A percentile compares a stretch with the other conserved stretches of the same genome.
Evolutionary conservation across 140 eudicot species (phyloP).

Genomic region (Flaveria floridana): DNA sequence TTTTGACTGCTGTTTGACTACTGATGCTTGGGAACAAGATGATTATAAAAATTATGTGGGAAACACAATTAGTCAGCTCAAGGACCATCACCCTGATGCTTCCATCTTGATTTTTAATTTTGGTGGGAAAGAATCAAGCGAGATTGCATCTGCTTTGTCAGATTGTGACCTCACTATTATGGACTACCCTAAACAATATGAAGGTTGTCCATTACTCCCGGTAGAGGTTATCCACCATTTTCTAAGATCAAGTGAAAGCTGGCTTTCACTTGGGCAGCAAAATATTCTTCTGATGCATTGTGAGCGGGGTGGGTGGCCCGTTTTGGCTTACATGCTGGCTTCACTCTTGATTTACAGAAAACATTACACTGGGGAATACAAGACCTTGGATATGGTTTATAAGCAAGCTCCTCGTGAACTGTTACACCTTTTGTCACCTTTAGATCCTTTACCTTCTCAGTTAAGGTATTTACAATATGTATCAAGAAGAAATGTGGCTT

Average conservation of each 20-base stretch:
- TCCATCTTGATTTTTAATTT: slow-evolving; percentile 69
- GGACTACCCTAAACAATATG: slow-evolving; percentile 67
- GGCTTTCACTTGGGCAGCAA: slow-evolving; percentile 73
- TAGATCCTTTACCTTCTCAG: slow-evolving; percentile 84
- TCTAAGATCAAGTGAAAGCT: slow-evolving; percentile 70
- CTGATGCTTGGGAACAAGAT: slow-evolving; percentile 49
- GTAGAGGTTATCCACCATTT: slow-evolving; percentile 78
- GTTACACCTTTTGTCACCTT: slow-evolving; percentile 48
- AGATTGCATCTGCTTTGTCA: slow-evolving; percentile 47
- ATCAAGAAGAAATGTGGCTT: slow-evolving; percentile 62
- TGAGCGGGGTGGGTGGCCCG: slow-evolving; percentile 74
- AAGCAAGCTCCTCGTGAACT: slow-evolving; percentile 80
- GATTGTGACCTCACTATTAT: slow-evolving; percentile 62
- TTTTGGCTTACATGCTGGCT: slow-evolving; percentile 83
- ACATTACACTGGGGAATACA: slow-evolving; percentile 68
- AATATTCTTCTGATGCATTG: slow-evolving; percentile 84
- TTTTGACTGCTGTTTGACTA: slow-evolving; percentile 80
- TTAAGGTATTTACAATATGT: slow-evolving; percentile 74
- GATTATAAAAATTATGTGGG: slow-evolving; percentile 56
- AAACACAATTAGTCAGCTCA: slow-evolving; percentile 53
- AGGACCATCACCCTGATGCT: slow-evolving; percentile 59
- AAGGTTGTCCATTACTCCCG: slow-evolving; percentile 63
- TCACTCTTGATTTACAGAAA: slow-evolving; percentile 67
- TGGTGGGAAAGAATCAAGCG: slow-evolving; percentile 54
- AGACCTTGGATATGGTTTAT: slow-evolving; percentile 76